A percentile compares a stretch with the other conserved stretches of the same genome.
Conservation (phyloP, 441 rosid genomes). For the Kokia cookei region DNA sequence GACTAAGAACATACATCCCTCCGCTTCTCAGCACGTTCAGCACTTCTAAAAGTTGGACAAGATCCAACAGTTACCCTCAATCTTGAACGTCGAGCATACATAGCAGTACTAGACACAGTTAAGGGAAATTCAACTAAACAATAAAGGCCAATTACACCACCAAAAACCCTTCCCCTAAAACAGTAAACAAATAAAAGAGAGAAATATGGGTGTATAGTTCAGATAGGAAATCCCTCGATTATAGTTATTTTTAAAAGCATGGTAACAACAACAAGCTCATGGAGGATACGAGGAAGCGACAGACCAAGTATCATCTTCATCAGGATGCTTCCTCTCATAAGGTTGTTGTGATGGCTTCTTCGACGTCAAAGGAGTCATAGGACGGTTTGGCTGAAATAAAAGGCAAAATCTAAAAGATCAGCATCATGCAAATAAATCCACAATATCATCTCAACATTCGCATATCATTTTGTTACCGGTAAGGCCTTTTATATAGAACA, state of each 20-base stretch:
- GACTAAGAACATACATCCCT: slow-evolving; percentile 51
- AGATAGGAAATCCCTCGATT: background rate
- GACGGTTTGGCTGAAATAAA: slow-evolving; percentile 5
- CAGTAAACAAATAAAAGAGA: background rate
- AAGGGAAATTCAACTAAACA: slow-evolving; percentile 32
- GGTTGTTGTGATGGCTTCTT: slow-evolving; percentile 5
- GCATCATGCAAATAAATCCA: background rate
- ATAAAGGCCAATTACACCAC: background rate
- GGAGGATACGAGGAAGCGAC: slow-evolving; percentile 90
- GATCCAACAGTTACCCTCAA: slow-evolving; percentile 67
- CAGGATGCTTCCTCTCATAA: slow-evolving; percentile 47
- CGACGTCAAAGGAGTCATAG: background rate
- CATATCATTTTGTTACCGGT: background rate
- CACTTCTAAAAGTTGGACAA: slow-evolving; percentile 77
- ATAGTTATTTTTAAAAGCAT: background rate
- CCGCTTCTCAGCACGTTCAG: slow-evolving; percentile 81
- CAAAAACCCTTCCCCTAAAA: background rate
- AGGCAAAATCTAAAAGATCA: background rate
- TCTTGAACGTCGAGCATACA: slow-evolving; percentile 58
- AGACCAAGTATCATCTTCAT: slow-evolving; percentile 86
- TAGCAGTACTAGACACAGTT: slow-evolving; percentile 50
- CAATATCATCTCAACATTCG: background rate
- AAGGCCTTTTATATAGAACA: too few species aligned
- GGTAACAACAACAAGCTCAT: background rate
- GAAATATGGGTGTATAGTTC: background rate